Evolutionary conservation across 108 stramenopile genomes (phyloP).

Genomic region (Epithemia pelagica): DNA sequence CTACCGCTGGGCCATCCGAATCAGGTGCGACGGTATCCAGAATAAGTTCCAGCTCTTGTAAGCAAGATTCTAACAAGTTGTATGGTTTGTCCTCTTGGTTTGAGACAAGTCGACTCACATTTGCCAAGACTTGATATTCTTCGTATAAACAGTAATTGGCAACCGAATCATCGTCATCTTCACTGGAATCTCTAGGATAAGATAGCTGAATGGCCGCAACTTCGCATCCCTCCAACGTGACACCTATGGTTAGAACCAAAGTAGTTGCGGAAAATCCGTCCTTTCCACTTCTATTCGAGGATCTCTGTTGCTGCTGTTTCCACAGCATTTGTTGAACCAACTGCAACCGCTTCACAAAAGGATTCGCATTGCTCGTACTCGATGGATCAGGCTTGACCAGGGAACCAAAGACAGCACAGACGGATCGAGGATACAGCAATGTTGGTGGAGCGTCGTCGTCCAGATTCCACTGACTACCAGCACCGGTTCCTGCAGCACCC

Average conservation of each 20-base stretch:
- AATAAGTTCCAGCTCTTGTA: slow-evolving; percentile 44
- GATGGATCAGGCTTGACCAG: slow-evolving; percentile 13
- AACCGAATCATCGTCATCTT: not conserved
- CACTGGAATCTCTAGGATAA: slow-evolving; percentile 4
- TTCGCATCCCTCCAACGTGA: slow-evolving; percentile 38
- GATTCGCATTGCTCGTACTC: slow-evolving; percentile 14
- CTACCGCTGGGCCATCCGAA: slow-evolving; percentile 51
- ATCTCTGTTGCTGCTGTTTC: not conserved
- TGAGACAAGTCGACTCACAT: slow-evolving; percentile 21
- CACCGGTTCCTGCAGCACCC: slow-evolving; percentile 1
- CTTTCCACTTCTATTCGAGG: not conserved
- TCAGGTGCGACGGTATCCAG: slow-evolving; percentile 59
- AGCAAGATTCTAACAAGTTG: slow-evolving; percentile 34
- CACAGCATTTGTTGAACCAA: slow-evolving; percentile 8
- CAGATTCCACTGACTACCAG: not conserved
- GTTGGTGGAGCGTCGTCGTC: slow-evolving; percentile 18
- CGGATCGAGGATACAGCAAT: slow-evolving; percentile 55
- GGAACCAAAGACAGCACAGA: slow-evolving; percentile 58
- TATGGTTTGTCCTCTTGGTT: slow-evolving; percentile 39
- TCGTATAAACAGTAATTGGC: slow-evolving; percentile 27
- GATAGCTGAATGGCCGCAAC: slow-evolving; percentile 47
- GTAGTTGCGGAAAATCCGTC: slow-evolving; percentile 26
- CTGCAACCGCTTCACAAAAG: slow-evolving; percentile 16
- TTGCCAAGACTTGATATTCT: slow-evolving; percentile 42
- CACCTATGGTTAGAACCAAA: slow-evolving; percentile 33